A percentile compares a stretch with the other conserved stretches of the same genome.
phyloP scores from a whole-genome alignment of 495 filamentous ascomycete genomes.

The Astrocystis sublimbata region DNA sequence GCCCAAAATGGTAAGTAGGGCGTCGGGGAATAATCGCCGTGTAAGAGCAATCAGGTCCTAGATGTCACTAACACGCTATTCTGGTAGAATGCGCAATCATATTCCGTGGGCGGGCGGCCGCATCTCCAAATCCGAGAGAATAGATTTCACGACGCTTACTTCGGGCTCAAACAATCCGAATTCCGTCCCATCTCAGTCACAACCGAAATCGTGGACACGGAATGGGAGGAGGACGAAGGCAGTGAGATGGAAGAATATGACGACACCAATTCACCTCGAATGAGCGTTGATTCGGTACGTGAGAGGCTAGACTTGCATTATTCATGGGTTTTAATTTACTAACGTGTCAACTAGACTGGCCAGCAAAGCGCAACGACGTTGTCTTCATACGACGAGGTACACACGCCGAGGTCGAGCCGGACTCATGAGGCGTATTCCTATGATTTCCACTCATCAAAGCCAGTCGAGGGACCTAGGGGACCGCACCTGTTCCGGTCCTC shows the following conservation, averaged over 20 bases:
- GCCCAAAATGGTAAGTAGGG: conserved; percentile 29
- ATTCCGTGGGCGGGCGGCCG: conserved; percentile 32
- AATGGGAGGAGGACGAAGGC: conserved; percentile 63
- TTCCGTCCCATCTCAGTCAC: conserved; percentile 60
- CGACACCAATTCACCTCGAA: conserved; percentile 58
- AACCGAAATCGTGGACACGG: conserved; percentile 74
- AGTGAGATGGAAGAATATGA: conserved; percentile 60
- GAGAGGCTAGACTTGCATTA: background rate
- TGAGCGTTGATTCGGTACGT: conserved; percentile 68
- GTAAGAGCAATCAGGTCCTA: background rate
- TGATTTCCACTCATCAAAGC: conserved; percentile 45
- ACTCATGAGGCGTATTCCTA: conserved; percentile 38
- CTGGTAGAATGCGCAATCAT: conserved; percentile 29
- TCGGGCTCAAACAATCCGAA: conserved; percentile 45
- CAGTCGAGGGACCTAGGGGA: conserved; percentile 76
- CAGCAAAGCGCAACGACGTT: conserved; percentile 71
- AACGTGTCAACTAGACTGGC: conserved; percentile 47
- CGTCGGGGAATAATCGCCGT: background rate
- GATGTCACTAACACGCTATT: conserved; percentile 3
- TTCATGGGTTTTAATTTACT: conserved; percentile 20
- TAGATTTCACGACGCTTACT: conserved; percentile 48
- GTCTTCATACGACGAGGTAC: conserved; percentile 73
- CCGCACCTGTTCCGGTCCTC: conserved; percentile 84
- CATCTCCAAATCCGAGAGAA: conserved; percentile 53
- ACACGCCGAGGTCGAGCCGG: conserved; percentile 62